Percentiles rank a stretch among this genome's conserved stretches.
Evolutionary conservation across 495 filamentous ascomycete genomes (phyloP).

Genomic region (Penicillium manginii): DNA sequence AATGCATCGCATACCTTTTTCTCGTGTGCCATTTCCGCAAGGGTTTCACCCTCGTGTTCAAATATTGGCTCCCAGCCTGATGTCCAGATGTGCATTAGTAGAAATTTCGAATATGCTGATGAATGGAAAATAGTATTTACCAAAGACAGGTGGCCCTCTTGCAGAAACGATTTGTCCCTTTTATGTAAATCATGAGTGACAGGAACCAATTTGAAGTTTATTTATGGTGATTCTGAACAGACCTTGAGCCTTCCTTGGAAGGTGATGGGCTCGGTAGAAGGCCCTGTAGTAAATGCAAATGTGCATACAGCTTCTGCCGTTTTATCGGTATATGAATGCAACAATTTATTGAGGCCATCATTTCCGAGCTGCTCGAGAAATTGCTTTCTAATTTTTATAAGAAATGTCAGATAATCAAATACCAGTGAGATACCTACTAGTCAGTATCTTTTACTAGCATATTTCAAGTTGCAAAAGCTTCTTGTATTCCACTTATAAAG

Average conservation of each 20-base stretch:
- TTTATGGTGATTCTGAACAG: neutral
- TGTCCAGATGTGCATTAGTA: conserved; percentile 44
- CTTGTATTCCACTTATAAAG: too few species aligned
- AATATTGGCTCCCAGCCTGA: conserved; percentile 89
- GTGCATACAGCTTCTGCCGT: conserved; percentile 87
- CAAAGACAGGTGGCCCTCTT: conserved; percentile 67
- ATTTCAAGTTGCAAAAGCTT: too few species aligned
- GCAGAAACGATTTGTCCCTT: conserved; percentile 54
- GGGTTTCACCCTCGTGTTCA: conserved; percentile 85
- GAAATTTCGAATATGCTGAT: too few species aligned
- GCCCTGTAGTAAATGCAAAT: conserved; percentile 80
- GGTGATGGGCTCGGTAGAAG: conserved; percentile 71
- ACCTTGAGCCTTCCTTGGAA: conserved; percentile 76
- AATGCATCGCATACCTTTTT: conserved; percentile 55
- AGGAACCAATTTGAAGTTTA: neutral
- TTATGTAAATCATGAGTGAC: conserved; percentile 1
- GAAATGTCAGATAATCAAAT: neutral
- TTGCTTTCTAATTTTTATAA: conserved; percentile 67
- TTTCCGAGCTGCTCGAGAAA: conserved; percentile 79
- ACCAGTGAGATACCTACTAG: too few species aligned
- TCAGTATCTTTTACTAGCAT: too few species aligned
- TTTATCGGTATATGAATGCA: conserved; percentile 81
- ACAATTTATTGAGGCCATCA: conserved; percentile 77
- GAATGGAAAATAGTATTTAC: conserved; percentile 36
- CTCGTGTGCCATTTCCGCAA: conserved; percentile 86